Conservation (phyloP, 192 early-diverging fungal genomes). For the Allomyces macrogynus region DNA sequence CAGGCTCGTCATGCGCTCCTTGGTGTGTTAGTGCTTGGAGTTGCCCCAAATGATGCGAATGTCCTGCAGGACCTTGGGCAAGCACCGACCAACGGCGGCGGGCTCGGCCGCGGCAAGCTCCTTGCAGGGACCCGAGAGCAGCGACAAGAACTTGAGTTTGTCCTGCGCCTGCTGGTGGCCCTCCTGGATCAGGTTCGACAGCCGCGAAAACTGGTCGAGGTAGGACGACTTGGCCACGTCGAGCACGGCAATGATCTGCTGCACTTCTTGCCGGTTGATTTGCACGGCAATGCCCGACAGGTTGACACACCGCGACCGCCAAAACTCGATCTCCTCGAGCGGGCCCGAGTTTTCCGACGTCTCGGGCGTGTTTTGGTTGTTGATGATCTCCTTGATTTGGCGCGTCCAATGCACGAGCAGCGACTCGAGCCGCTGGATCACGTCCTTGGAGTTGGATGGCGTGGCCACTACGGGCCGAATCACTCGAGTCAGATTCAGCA, state of each 20-base stretch:
- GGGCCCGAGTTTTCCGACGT: conserved; percentile 34
- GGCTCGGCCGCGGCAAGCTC: conserved; percentile 27
- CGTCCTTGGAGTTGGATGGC: conserved; percentile 25
- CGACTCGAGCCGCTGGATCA: conserved; percentile 33
- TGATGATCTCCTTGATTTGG: conserved; percentile 45
- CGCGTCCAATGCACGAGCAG: conserved; percentile 40
- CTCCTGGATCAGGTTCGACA: conserved; percentile 40
- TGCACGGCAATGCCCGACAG: conserved; percentile 39
- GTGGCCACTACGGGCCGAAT: too few species aligned
- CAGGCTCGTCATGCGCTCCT: conserved; percentile 33
- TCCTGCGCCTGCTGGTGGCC: conserved; percentile 38
- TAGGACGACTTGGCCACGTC: conserved; percentile 36
- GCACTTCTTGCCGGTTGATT: conserved; percentile 29
- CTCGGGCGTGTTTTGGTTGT: conserved; percentile 30
- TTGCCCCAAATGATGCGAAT: conserved; percentile 42
- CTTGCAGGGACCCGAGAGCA: conserved; percentile 25
- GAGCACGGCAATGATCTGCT: conserved; percentile 25
- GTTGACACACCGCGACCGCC: conserved; percentile 35
- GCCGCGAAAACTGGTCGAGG: conserved; percentile 33
- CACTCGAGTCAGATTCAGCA: too few species aligned
- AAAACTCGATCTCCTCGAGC: conserved; percentile 42
- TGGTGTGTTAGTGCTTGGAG: conserved; percentile 38
- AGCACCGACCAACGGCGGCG: conserved; percentile 20
- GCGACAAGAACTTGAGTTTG: conserved; percentile 40
- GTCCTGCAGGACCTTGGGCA: conserved; percentile 29